These are phyloP conservation scores for Hibiscus mutabilis DNA, from an alignment of 345 rosid genomes.

Conservation along the genomic window DNA sequence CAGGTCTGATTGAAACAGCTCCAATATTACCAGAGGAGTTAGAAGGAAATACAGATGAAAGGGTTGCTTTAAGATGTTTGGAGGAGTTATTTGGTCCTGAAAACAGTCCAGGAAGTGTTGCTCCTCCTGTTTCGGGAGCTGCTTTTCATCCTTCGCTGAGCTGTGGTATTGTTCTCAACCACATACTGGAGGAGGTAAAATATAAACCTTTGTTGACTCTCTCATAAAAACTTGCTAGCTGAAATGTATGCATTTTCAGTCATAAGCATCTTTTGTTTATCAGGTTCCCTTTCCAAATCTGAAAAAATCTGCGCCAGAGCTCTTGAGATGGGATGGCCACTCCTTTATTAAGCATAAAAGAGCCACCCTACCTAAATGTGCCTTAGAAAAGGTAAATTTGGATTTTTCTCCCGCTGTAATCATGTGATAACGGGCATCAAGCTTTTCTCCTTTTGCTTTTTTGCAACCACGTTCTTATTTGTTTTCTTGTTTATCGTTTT, in stretches of 20 bases:
- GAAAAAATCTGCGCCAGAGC: conserved; percentile 28
- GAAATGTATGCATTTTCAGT: not conserved
- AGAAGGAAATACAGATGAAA: conserved; percentile 34
- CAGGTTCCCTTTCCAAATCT: conserved; percentile 27
- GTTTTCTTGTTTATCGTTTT: not conserved
- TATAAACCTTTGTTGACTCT: not conserved
- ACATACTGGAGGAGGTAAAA: conserved; percentile 32
- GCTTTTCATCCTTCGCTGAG: conserved; percentile 28
- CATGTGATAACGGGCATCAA: not conserved
- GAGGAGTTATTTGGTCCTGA: conserved; percentile 36
- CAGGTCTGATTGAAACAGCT: conserved; percentile 41
- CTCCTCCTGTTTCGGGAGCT: conserved; percentile 17
- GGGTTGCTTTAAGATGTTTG: conserved; percentile 52
- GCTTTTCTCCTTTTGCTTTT: not conserved
- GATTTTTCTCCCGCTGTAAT: not conserved
- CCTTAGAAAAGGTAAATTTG: conserved; percentile 34
- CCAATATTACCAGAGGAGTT: conserved; percentile 27
- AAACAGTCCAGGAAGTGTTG: conserved; percentile 9
- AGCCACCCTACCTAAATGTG: conserved; percentile 38
- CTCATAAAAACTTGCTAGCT: not conserved
- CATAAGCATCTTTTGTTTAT: conserved; percentile 10
- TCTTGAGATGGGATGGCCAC: conserved; percentile 38
- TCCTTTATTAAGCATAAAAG: conserved; percentile 49
- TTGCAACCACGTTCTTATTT: not conserved
- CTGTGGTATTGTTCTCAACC: conserved; percentile 39